These are phyloP conservation scores for Pyropia yezoensis DNA, from an alignment of 23 red algal species.

Conservation along the genomic window DNA sequence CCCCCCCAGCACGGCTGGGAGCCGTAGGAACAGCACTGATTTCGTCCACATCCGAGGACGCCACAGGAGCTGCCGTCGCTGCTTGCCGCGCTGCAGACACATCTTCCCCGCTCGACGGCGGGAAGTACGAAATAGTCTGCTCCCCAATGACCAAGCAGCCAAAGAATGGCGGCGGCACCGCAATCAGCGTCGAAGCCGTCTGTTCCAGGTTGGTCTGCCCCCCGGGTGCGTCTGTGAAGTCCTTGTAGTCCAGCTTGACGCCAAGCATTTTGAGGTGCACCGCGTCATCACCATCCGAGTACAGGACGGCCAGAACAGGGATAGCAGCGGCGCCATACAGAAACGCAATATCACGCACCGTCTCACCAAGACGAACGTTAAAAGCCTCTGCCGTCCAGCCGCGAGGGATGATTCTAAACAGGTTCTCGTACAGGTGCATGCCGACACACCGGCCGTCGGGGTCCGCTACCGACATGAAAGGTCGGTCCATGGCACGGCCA, in stretches of 20 bases:
- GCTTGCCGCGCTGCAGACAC: background rate
- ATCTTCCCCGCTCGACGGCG: background rate
- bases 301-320: slow-evolving; percentile 76
- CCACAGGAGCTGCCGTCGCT: slow-evolving; percentile 4
- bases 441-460: slow-evolving; percentile 64
- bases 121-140: slow-evolving; percentile 46
- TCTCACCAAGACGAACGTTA: slow-evolving; percentile 77
- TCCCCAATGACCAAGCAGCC: slow-evolving; percentile 78
- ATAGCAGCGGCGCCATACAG: slow-evolving; percentile 46
- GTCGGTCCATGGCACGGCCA: slow-evolving; percentile 19
- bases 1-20: background rate
- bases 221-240: slow-evolving; percentile 43
- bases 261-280: slow-evolving; percentile 47
- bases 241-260: slow-evolving; percentile 58
- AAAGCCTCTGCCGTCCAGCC: slow-evolving; percentile 65
- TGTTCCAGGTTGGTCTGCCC: slow-evolving; percentile 45
- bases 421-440: slow-evolving; percentile 63
- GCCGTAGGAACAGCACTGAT: background rate
- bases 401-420: slow-evolving; percentile 83
- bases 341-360: slow-evolving; percentile 80
- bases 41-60: background rate
- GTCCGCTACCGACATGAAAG: slow-evolving; percentile 65
- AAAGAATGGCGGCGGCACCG: slow-evolving; percentile 51
- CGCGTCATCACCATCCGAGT: slow-evolving; percentile 26
- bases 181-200: slow-evolving; percentile 48